phyloP scores from a whole-genome alignment of 2,329 filamentous ascomycete genomes.

The Rutstroemia sp. region DNA sequence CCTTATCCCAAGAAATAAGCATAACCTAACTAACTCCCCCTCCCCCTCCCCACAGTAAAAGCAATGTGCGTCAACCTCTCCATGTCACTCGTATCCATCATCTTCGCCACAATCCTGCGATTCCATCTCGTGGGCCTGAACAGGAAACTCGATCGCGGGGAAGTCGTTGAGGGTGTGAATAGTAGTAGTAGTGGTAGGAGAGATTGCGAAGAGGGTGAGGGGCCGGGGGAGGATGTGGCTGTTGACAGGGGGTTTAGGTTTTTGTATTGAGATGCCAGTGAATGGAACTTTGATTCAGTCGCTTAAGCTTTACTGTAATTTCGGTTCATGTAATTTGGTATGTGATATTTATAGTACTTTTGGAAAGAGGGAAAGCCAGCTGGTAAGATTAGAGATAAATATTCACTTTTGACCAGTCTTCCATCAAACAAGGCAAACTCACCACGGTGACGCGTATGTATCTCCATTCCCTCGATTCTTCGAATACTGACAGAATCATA shows the following conservation, averaged over 20 bases:
- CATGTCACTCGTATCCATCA: slow-evolving; percentile 56
- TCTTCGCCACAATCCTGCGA: slow-evolving; percentile 54
- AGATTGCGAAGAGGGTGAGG: neutral
- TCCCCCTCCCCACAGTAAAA: neutral
- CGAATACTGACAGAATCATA: neutral
- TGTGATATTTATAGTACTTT: too few relatives aligned
- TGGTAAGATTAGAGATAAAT: too few relatives aligned
- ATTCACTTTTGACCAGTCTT: too few relatives aligned
- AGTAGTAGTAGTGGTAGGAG: neutral
- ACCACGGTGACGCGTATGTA: slow-evolving; percentile 9
- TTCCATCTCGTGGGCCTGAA: slow-evolving; percentile 59
- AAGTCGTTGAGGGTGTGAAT: slow-evolving; percentile 36
- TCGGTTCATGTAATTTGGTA: too few relatives aligned
- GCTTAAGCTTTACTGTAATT: neutral
- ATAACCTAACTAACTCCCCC: neutral
- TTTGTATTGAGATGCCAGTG: neutral
- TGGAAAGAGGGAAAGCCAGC: too few relatives aligned
- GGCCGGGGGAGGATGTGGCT: neutral
- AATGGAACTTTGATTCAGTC: too few relatives aligned
- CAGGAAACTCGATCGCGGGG: slow-evolving; percentile 59
- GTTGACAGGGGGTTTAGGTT: slow-evolving; percentile 6
- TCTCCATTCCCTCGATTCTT: neutral
- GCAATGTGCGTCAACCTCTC: slow-evolving; percentile 64
- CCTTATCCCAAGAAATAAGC: too few relatives aligned
- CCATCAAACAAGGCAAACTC: slow-evolving; percentile 2